Evolutionary conservation across 352 stramenopile genomes (phyloP).

Genomic region (Phytophthora niederhauseri): DNA sequence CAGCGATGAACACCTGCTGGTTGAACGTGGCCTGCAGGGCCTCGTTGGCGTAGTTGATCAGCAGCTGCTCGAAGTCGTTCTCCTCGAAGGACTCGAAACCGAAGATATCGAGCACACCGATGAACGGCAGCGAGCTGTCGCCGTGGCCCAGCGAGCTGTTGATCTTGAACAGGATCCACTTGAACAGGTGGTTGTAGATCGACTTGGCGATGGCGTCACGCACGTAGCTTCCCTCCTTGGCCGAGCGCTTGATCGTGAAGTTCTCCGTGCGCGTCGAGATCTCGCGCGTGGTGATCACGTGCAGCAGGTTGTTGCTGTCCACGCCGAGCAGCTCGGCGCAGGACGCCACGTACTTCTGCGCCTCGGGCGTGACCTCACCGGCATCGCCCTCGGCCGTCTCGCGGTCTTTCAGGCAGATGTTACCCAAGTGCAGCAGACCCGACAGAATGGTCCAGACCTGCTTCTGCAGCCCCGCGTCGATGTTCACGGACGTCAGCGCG

Average conservation of each 20-base stretch:
- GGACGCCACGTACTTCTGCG: conserved; percentile 56
- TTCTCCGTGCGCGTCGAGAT: conserved; percentile 82
- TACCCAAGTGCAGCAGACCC: conserved; percentile 81
- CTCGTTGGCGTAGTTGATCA: conserved; percentile 93
- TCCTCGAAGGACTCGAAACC: conserved; percentile 96
- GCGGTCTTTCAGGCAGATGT: conserved; percentile 75
- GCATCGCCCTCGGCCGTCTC: conserved; percentile 84
- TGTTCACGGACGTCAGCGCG: conserved; percentile 78
- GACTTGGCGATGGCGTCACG: conserved; percentile 95
- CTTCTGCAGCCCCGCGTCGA: conserved; percentile 70
- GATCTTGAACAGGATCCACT: conserved; percentile 83
- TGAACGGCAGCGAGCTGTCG: conserved; percentile 77
- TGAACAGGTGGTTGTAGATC: conserved; percentile 93
- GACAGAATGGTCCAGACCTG: conserved; percentile 81
- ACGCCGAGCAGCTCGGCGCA: conserved; percentile 78
- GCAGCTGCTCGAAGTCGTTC: conserved; percentile 92
- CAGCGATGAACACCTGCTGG: conserved; percentile 89
- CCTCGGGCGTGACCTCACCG: conserved; percentile 64
- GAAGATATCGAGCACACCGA: conserved; percentile 98
- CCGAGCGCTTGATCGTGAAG: conserved; percentile 81
- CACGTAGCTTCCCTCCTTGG: conserved; percentile 83
- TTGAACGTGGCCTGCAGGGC: conserved; percentile 90
- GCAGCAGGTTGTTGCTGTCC: conserved; percentile 59
- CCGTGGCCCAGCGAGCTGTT: conserved; percentile 86
- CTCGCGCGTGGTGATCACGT: conserved; percentile 83